Base-by-base conservation (phyloP, 208 protist species). In the Lotmaria passim region DNA sequence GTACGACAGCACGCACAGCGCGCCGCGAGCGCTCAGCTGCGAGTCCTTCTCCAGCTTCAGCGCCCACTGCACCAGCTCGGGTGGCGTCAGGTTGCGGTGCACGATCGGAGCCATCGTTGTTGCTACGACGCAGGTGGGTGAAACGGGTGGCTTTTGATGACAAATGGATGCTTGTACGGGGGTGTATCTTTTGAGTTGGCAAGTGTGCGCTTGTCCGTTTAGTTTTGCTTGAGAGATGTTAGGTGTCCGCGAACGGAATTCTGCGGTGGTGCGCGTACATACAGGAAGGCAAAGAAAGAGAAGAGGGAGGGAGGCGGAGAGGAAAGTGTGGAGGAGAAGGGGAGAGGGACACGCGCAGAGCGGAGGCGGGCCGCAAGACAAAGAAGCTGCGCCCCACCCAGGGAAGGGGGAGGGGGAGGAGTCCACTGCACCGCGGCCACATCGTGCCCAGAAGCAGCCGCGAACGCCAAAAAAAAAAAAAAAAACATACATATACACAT, bases 1-100 rank as follows among this genome's bases (percentile, higher is more conserved):
- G 65, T 97, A 97, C 30, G 92, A 97, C 51, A 73, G 66, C 41
- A 87, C 88, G 51, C 78, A 69, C 4, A 98, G 73, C 17, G 96
- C 95, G 57, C 96, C 96, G n/a, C 89, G 87, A 12, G 73, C 74
- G 47, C 82, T 93, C 60, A 98, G 87, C 57, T 70, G 57, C 21
- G 78, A 80, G 72, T 91, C 85, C 78, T 79, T 87, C 75, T 91
- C 82, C 38, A 87, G 65, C 77, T 89, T 88, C 51, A 91, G 59
- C 17, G 82, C 82, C 80, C 79, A 86, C 74, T 89, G 47, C 58
- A 86, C 77, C 36, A 86, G 74, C 70, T 84, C 70, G 33, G 81
- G 69, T 17, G 56, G 19, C n/a, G 58, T 75, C 17, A 89, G 81
- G 60, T 92, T 89, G 52, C 61, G 67, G 79, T 92, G 77, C 41